Evolutionary conservation across 169 alveolate genomes (phyloP), one percentile per base, ranked within the genome.

Genomic region (Cryptosporidium sp.): DNA sequence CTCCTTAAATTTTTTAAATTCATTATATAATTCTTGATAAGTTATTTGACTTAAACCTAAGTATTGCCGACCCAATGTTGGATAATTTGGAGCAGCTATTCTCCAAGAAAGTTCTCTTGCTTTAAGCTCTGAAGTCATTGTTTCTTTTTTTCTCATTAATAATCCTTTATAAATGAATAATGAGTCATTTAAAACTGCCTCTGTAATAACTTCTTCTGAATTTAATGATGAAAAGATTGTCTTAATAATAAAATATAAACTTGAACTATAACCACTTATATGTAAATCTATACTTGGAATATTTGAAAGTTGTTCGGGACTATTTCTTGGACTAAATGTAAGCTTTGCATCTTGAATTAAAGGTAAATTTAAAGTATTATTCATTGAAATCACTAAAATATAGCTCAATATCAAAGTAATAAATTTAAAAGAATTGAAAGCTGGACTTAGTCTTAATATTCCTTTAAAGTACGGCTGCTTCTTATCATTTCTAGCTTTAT

Each of bases 31-130:
- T 45, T 35, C 16, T 18, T 21, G 23, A 12, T 48, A 23, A 23
- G 51, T 51, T 3, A 21, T 18, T 37, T 12, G 45, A 26, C 48
- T 56, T 67, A 71, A 23, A 14, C 67, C 51, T 5, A 44, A 51
- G 18, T 51, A 35, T n/a, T 33, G 69, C 14, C 85, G 21, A 1
- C 23, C 85, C 45, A 51, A 12, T 4, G 69, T 51, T 26, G 85
- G 85, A n/a, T 33, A 71, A 71, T 71, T 71, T 23, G 85, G 85
- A 71, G 26, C 26, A 29, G 42, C n/a, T 26, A 71, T 29, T 51
- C 85, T 44, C 45, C 37, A 71, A 51, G 85, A 71, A 35, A 71
- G 85, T 48, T 71, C 85, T 51, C 29, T 71, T 23, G 85, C 85
- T n/a, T 71, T 71, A 29, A 56, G 31, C 8, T 29, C 61, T 10